Base-by-base conservation (phyloP, 805 yeast genomes). In the Starmerella floris region DNA sequence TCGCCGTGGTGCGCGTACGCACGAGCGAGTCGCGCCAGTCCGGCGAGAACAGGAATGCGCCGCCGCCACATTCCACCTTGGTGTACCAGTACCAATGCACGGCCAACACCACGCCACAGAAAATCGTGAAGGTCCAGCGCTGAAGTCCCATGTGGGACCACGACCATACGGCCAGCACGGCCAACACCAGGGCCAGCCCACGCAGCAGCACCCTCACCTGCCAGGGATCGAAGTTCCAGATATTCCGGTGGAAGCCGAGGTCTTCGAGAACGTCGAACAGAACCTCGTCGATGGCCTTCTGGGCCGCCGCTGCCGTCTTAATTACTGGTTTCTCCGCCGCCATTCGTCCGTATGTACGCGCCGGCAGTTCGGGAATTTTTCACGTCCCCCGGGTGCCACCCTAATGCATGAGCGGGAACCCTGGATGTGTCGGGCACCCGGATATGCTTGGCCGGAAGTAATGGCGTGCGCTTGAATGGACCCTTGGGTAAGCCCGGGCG, bases 21-120 rank as follows among this genome's bases (percentile, higher is more conserved):
- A 43, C 38, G 21, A 30, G 47, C 37, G 52, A 30, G 41, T 49
- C 52, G 13, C 40, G 34, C 51, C 51, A 49, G 35, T 49, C 48
- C 20, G 48, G 52, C 28, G 51, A 43, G 39, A 49, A 49, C 5
- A 49, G 15, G 37, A 40, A 36, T 22, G 16, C 3, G 8, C 51
- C 52, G 23, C 52, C 50, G 17, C 51, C 52, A 37, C 43, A 42
- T 43, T 49, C 52, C 10, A 47, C 43, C 19, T 27, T 16, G 16
- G 20, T 16, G 45, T 47, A 49, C 52, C 52, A 49, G 39, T 36
- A 44, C 27, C 28, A 36, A 23, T 30, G 34, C 30, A 49, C 34
- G 9, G 23, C 22, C 15, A 23, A 35, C 9, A 49, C 42, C 16
- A 42, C 45, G 13, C 23, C 15, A n/a, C 23, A 45, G 34, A 48